Percentiles rank a stretch among this genome's conserved stretches.
phyloP scores from a whole-genome alignment of 345 rosid species.

The Anastatica hierochuntica region DNA sequence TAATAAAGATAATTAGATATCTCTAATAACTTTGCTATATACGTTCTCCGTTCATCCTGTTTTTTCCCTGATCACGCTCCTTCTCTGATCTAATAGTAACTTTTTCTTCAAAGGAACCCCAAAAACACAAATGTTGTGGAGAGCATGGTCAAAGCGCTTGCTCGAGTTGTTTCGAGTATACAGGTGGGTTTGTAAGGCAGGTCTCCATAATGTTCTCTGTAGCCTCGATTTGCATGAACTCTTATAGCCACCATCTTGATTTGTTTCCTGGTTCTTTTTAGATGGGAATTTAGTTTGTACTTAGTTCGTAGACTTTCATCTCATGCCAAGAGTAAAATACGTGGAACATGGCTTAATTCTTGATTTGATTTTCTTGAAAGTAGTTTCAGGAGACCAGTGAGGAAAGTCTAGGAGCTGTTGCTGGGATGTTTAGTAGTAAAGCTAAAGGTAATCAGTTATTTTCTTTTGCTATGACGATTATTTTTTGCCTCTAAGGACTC shows the following conservation, averaged over 20 bases:
- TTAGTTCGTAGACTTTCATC: background rate
- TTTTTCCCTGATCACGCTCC: background rate
- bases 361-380: slow-evolving; percentile 17
- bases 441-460: slow-evolving; percentile 66
- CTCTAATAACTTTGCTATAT: background rate
- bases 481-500: background rate
- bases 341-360: slow-evolving; percentile 17
- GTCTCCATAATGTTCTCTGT: slow-evolving; percentile 1
- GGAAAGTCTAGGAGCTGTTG: slow-evolving; percentile 91
- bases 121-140: slow-evolving; percentile 95
- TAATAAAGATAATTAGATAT: background rate
- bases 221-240: slow-evolving; percentile 3
- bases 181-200: slow-evolving; percentile 48
- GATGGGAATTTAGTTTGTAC: background rate
- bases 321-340: background rate
- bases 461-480: slow-evolving; percentile 2
- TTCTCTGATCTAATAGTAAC: slow-evolving; percentile 6
- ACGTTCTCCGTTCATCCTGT: slow-evolving; percentile 7
- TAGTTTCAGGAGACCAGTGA: slow-evolving; percentile 95
- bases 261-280: background rate
- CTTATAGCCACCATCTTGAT: background rate
- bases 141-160: slow-evolving; percentile 94
- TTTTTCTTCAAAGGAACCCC: slow-evolving; percentile 55
- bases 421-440: slow-evolving; percentile 99
- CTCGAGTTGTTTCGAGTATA: slow-evolving; percentile 86